Base-by-base conservation (phyloP, 768 basidiomycete species). In the Kockovaella imperatae region DNA sequence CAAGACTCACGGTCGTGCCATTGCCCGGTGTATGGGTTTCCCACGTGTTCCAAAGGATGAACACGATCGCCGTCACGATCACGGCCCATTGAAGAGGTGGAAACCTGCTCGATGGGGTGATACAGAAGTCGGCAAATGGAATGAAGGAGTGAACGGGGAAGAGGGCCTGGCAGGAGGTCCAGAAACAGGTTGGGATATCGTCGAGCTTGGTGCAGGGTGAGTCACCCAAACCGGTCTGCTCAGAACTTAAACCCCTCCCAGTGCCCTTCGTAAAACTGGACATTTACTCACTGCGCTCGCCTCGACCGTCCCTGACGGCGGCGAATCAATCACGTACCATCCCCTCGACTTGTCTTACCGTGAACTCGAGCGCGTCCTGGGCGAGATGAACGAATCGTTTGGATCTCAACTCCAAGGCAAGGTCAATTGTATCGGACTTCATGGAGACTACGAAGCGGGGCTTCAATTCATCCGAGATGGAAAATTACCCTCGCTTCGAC, bases 181-280 rank as follows among this genome's bases (percentile, higher is more conserved):
- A 6, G 43, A 58, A 24, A 41, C 39, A 30, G 60, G 64, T 4
- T 72, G 64, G 45, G 77, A 82, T 43, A 76, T 95, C 5, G 76
- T 96, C 34, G 91, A 96, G 66, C 77, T 97, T n/a, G 91, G 93
- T 35, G 87, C 90, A 7, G 91, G 91, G 87, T 90, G 69, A 77
- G 86, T 78, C 38, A 13, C 18, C 14, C 20, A 13, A 45, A 21
- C 41, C 38, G 18, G n/a, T 42, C 39, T 34, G 30, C 25, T 21
- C n/a, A 14, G 24, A 4, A 34, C 53, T 45, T 45, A 48, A 45
- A 18, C n/a, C 34, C 34, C 23, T 21, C 38, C 6, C 25, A 91
- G 88, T 17, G 79, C 90, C 18, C 74, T 96, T 39, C 79, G 87
- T 59, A 93, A 95, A 75, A 91, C 90, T 0, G 87, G 86, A 5